A percentile compares a stretch with the other conserved stretches of the same genome.
phyloP scores from a whole-genome alignment of 306 rosid species.

The Prunus davidiana region DNA sequence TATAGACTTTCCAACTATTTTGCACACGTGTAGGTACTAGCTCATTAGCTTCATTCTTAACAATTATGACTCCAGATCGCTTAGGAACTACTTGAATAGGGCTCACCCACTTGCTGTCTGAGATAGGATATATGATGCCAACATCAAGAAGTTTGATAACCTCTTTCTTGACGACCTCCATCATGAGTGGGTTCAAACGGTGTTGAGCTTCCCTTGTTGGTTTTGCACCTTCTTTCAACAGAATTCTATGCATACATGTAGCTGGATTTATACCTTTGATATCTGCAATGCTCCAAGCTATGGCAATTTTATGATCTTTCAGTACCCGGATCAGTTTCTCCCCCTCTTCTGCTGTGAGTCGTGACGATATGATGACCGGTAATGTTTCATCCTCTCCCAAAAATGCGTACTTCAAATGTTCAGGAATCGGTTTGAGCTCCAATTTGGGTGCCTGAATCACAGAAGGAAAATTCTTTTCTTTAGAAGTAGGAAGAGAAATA shows the following conservation, averaged over 20 bases:
- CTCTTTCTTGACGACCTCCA: background rate
- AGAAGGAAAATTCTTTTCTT: background rate
- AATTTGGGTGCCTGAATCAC: background rate
- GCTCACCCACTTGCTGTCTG: background rate
- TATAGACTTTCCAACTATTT: background rate
- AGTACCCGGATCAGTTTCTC: background rate
- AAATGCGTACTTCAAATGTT: background rate
- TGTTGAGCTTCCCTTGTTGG: background rate
- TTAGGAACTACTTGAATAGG: background rate
- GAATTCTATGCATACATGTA: background rate
- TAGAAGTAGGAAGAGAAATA: too few relatives aligned
- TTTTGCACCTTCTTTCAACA: background rate
- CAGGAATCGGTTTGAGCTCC: background rate
- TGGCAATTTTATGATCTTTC: background rate
- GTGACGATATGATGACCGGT: background rate
- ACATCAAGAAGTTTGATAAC: background rate
- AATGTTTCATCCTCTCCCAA: background rate
- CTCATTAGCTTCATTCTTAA: background rate
- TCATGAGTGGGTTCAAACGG: background rate
- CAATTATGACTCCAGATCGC: background rate
- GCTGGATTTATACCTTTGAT: constrained; percentile 1
- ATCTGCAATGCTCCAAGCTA: background rate
- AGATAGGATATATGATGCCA: background rate
- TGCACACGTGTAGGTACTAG: background rate
- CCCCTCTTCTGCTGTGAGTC: background rate